Percentiles rank a stretch among this genome's conserved stretches.
These are phyloP conservation scores for Hypoxylon fuscum DNA, from an alignment of 495 filamentous ascomycete species.

Conservation along the genomic window DNA sequence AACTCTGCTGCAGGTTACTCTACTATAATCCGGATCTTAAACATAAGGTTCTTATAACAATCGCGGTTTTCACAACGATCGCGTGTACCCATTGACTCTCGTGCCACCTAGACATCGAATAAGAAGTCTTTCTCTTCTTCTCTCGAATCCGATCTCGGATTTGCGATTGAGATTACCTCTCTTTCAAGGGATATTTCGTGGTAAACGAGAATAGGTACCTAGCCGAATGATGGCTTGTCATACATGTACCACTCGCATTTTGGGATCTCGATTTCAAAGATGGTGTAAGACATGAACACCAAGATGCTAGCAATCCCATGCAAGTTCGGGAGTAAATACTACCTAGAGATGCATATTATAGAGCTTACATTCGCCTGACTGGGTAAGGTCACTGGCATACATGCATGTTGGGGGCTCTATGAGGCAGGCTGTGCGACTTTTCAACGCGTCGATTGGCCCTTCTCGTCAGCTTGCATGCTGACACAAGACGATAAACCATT, in stretches of 20 bases:
- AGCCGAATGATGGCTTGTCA: not conserved
- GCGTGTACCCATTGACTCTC: no score
- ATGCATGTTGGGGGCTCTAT: slow-evolving; percentile 33
- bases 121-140: no score
- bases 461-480: slow-evolving; percentile 27
- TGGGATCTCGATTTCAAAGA: not conserved
- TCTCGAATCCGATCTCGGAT: no score
- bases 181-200: not conserved
- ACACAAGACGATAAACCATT: slow-evolving; percentile 13
- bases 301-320: not conserved
- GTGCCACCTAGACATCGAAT: no score
- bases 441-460: slow-evolving; percentile 8
- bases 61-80: no score
- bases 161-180: no score
- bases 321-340: slow-evolving; percentile 2
- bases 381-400: slow-evolving; percentile 8
- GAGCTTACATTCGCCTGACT: slow-evolving; percentile 6
- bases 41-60: no score
- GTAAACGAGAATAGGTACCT: not conserved
- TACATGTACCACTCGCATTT: not conserved
- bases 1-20: no score
- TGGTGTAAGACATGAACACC: slow-evolving; percentile 8
- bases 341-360: slow-evolving; percentile 12
- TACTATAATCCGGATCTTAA: no score
- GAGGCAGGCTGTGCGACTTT: slow-evolving; percentile 15